Evolutionary conservation across 2,329 filamentous ascomycete species (phyloP), one percentile per base, ranked within the genome.

Genomic region (Exophiala oligosperma): DNA sequence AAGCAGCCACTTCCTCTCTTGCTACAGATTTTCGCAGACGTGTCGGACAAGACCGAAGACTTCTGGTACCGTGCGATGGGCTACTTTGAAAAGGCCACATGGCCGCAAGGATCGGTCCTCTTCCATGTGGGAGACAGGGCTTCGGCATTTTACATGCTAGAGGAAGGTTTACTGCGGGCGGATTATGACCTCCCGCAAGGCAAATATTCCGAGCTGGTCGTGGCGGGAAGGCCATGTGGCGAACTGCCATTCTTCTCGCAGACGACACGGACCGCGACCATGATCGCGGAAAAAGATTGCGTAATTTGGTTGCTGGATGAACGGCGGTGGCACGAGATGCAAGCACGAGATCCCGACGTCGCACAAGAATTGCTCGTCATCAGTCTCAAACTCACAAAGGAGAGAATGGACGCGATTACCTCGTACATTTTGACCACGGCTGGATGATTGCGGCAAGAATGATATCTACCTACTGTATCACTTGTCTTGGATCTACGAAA

Each of bases 201-300:
- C 0, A 84, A 83, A 66, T 89, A 95, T 66, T 91, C 89, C 61
- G 94, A 99, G 73, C 90, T 91, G 68, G 97, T 97, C 54, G 88
- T 97, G 1, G 90, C 92, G 0, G 94, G 94, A 14, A 94, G 94
- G 1, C 97, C 94, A 0, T 97, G 93, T 67, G 94, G 94, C 37
- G 94, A 99, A 76, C 75, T 99, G 53, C 94, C 94, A 0, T 99
- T 99, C 77, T 99, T 99, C 76, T 91, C 88, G 2, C 90, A 95
- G 69, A 97, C 93, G 1, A 81, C 84, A 52, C 84, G 94, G 17
- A 97, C 92, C 3, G 92, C 92, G 1, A 96, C 90, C 0, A 92
- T 95, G 9, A 81, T 87, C 44, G 91, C 91, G 1, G 92, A 97
- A 71, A 83, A 87, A 54, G 87, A 93, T 66, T 90, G 88, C 61